Evolutionary conservation across 345 rosid genomes (phyloP), one percentile per base, ranked within the genome.

Genomic region (Litchi chinensis): DNA sequence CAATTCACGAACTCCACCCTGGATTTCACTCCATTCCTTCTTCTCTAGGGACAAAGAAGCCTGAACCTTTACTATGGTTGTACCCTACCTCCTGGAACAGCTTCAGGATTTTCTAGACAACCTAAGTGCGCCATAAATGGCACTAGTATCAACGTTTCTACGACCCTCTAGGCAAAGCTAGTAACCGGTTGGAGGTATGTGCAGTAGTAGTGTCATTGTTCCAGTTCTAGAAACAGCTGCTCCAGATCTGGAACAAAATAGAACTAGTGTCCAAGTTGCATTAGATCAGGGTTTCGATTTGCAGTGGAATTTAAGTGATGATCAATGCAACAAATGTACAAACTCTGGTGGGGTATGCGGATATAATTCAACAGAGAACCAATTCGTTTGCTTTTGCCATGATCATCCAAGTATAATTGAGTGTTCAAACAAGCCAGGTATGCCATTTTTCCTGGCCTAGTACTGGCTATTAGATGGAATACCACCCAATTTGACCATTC

Each of bases 301-400:
- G 82, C 65, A 60, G 16, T 75, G 77, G 80, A 6, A 32, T 21
- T 32, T 10, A 18, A n/a, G 71, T 39, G 59, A 5, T 37, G 77
- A 37, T 21, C 41, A 75, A 18, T 78, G 82, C 75, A 67, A 26
- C 21, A 19, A 7, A 12, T 78, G 82, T 52, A 50, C 0, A 8
- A 60, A 71, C 8, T 79, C 80, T 10, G 75, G 76, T 15, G 68
- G 22, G 10, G 37, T 18, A 37, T 77, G 83, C 9, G 76, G 79
- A 63, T 83, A 28, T 44, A 63, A 77, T 64, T 21, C 41, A 0
- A 72, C 64, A 0, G 8, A 64, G 24, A 52, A 12, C 44, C 48
- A 12, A 28, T 81, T 79, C 78, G 5, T 76, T 67, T 81, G 84
- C 70, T 78, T 78, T 78, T 78, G 82, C 84, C 46, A 21, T 16